Evolutionary conservation across 805 yeast genomes (phyloP).

Genomic region (Jamesozyma rosinii): DNA sequence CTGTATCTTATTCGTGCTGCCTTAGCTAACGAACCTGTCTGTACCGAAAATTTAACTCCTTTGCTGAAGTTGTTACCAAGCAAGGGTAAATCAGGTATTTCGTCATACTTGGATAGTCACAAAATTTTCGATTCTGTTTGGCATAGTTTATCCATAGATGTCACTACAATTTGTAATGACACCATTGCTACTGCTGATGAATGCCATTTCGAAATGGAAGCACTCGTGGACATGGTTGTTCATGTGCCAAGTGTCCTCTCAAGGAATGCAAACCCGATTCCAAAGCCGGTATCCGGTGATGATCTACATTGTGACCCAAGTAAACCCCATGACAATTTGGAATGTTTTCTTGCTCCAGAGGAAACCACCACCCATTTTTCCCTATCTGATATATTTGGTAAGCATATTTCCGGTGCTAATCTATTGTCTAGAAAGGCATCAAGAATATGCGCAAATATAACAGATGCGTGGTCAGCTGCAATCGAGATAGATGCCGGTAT

Average conservation of each 20-base stretch:
- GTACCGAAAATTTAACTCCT: conserved; percentile 95
- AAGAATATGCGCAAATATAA: conserved; percentile 33
- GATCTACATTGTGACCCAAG: conserved; percentile 63
- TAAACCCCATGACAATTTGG: conserved; percentile 51
- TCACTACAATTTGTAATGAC: conserved; percentile 45
- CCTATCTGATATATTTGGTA: conserved; percentile 62
- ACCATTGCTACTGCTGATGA: conserved; percentile 5
- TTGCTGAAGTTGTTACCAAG: conserved; percentile 84
- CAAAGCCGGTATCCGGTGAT: conserved; percentile 66
- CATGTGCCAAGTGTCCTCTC: conserved; percentile 62
- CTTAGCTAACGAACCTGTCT: conserved; percentile 87
- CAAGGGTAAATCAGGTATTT: conserved; percentile 80
- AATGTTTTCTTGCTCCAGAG: conserved; percentile 73
- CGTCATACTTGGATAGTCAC: conserved; percentile 82
- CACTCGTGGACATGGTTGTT: conserved; percentile 60
- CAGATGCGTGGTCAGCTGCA: conserved; percentile 39
- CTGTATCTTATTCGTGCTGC: conserved; percentile 69
- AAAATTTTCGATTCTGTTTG: conserved; percentile 83
- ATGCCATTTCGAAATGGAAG: conserved; percentile 50
- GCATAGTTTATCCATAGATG: conserved; percentile 88
- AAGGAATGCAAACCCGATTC: conserved; percentile 58
- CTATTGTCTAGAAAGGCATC: conserved; percentile 41
- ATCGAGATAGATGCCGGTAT: conserved; percentile 24
- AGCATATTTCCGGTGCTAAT: conserved; percentile 53
- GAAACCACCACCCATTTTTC: conserved; percentile 38